phyloP scores from a whole-genome alignment of 2,329 filamentous ascomycete genomes.

The Fusarium robinianum region DNA sequence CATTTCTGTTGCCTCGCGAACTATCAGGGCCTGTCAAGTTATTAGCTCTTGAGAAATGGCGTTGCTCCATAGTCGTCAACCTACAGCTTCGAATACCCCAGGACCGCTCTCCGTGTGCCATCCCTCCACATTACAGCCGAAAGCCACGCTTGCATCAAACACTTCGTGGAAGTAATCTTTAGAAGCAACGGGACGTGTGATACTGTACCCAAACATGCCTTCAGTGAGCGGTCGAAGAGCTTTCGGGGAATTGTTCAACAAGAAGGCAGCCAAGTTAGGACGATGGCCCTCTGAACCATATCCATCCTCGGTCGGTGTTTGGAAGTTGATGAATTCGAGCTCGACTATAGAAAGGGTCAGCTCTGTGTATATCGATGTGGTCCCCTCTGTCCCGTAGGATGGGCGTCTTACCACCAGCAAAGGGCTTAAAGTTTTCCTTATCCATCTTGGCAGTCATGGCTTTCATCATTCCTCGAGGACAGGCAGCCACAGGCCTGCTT shows the following conservation, averaged over 20 bases:
- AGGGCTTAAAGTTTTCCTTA: conserved; percentile 66
- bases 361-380: too few relatives aligned
- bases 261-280: conserved; percentile 67
- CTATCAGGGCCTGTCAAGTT: conserved; percentile 65
- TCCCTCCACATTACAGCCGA: conserved; percentile 74
- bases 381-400: not conserved
- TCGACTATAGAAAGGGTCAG: conserved; percentile 68
- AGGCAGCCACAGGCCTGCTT: conserved; percentile 70
- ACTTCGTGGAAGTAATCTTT: conserved; percentile 81
- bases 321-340: conserved; percentile 68
- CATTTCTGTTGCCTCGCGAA: conserved; percentile 82
- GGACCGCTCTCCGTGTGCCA: conserved; percentile 86
- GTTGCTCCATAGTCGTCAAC: conserved; percentile 26
- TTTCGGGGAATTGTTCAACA: conserved; percentile 66
- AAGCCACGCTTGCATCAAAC: conserved; percentile 70
- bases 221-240: conserved; percentile 72
- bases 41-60: not conserved
- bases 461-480: conserved; percentile 70
- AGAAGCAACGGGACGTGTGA: conserved; percentile 76
- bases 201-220: conserved; percentile 83
- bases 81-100: conserved; percentile 45
- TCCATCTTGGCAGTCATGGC: conserved; percentile 63
- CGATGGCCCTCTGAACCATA: conserved; percentile 44
- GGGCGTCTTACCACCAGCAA: conserved; percentile 69
- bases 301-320: conserved; percentile 37